Conservation (phyloP, 176 grass and related monocot species). For the Musa itinerans region DNA sequence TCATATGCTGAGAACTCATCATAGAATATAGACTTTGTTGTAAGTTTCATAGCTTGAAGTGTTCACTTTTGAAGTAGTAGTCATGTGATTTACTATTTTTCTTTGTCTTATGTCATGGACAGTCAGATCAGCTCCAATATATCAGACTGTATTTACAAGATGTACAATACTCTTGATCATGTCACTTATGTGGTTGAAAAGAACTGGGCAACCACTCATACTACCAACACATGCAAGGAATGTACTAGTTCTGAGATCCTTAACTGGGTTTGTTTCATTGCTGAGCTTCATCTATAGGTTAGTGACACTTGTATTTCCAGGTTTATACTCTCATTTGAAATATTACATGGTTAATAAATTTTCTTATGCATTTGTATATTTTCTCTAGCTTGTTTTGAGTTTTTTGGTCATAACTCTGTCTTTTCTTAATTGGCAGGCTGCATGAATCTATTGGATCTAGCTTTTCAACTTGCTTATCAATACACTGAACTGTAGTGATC, state of each 20-base stretch:
- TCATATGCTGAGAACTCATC: not conserved
- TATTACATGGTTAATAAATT: not conserved
- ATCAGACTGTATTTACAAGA: conserved; percentile 26
- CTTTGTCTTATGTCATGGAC: not conserved
- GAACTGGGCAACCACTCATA: conserved; percentile 7
- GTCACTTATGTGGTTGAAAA: conserved; percentile 21
- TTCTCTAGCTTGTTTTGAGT: not conserved
- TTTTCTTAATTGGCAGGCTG: not conserved
- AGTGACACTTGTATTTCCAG: not conserved
- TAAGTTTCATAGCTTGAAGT: not conserved
- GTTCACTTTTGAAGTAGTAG: not conserved
- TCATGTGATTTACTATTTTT: not conserved
- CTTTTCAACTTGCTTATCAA: not conserved
- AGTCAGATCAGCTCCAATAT: conserved; percentile 20
- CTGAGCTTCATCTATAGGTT: conserved; percentile 29
- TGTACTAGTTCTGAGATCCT: conserved; percentile 9
- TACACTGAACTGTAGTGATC: not conserved
- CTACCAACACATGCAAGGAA: conserved; percentile 18
- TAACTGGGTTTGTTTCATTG: conserved; percentile 22
- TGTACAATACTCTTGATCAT: conserved; percentile 18
- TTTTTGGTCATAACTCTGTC: not conserved
- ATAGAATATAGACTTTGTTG: not conserved
- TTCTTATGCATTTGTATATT: not conserved
- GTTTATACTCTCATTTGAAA: conserved; percentile 1
- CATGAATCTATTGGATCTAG: not conserved